Evolutionary conservation across 345 rosid species (phyloP).

Genomic region (Erysimum cheiranthoides): DNA sequence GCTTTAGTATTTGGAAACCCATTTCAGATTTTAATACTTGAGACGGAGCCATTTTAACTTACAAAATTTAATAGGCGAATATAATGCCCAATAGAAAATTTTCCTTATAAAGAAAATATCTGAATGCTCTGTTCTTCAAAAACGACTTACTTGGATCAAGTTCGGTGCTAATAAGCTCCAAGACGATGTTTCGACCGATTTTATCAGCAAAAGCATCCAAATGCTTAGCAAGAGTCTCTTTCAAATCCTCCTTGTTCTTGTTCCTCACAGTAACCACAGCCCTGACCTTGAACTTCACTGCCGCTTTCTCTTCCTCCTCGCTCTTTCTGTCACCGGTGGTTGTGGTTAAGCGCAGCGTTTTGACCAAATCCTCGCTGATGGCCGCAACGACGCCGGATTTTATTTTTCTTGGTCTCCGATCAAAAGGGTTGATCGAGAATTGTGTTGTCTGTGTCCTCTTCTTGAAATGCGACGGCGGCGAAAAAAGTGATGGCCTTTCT

Average conservation of each 20-base stretch:
- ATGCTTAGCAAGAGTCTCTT: constrained; percentile 70
- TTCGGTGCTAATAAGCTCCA: constrained; percentile 82
- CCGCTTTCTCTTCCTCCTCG: constrained; percentile 44
- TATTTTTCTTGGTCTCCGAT: constrained; percentile 19
- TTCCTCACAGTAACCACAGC: constrained; percentile 76
- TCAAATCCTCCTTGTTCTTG: constrained; percentile 77
- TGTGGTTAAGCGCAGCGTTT: constrained; percentile 38
- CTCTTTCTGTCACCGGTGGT: constrained; percentile 28
- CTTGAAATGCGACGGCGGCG: constrained; percentile 34
- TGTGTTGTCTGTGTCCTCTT: constrained; percentile 16
- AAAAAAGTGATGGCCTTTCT: constrained; percentile 43
- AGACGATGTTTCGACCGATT: constrained; percentile 76
- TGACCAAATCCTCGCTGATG: constrained; percentile 70
- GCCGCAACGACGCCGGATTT: constrained; percentile 52
- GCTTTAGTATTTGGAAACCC: neutral
- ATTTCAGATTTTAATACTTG: neutral
- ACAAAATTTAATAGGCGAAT: neutral
- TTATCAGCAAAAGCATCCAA: constrained; percentile 71
- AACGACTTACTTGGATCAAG: constrained; percentile 78
- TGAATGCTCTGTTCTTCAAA: neutral
- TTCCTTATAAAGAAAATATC: neutral
- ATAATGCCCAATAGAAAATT: neutral
- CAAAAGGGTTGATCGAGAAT: constrained; percentile 23
- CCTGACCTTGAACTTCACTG: constrained; percentile 69
- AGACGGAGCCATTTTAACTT: neutral